Conservation (phyloP, 2,329 filamentous ascomycete species). For the Emydomyces testavorans region DNA sequence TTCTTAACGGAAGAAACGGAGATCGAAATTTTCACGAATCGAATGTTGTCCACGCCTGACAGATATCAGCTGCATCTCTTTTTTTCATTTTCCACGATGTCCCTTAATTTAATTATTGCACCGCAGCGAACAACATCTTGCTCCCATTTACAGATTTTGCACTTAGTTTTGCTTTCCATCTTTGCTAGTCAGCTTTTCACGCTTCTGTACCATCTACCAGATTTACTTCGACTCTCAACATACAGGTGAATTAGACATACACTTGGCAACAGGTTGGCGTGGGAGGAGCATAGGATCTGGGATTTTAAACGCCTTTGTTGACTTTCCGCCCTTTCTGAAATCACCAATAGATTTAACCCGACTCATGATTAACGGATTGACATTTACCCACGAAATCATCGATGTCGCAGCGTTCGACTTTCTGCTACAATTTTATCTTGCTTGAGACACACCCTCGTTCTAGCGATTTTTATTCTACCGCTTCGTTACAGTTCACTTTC, state of each 20-base stretch:
- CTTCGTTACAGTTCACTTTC: background rate
- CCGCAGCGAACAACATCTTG: background rate
- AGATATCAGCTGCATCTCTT: background rate
- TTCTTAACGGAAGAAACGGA: conserved; percentile 28
- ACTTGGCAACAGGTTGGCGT: conserved; percentile 11
- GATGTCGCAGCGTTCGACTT: background rate
- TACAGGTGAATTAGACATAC: conserved; percentile 13
- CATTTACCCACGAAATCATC: background rate
- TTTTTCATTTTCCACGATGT: background rate
- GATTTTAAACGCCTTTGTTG: conserved; percentile 6
- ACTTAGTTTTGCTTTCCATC: background rate
- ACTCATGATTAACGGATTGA: conserved; percentile 11
- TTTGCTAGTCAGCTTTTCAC: background rate
- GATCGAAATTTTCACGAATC: background rate
- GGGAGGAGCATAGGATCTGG: conserved; percentile 10
- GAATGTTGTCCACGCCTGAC: too few species aligned
- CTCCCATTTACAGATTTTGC: background rate
- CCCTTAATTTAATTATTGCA: conserved; percentile 3
- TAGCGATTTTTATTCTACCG: background rate
- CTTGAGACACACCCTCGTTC: background rate
- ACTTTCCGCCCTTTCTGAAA: conserved; percentile 6
- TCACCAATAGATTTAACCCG: conserved; percentile 8
- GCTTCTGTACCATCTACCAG: conserved; percentile 6
- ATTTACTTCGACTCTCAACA: conserved; percentile 10
- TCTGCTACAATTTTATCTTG: background rate